Evolutionary conservation across 1,139 yeast genomes (phyloP).

Genomic region (Candida anutae): DNA sequence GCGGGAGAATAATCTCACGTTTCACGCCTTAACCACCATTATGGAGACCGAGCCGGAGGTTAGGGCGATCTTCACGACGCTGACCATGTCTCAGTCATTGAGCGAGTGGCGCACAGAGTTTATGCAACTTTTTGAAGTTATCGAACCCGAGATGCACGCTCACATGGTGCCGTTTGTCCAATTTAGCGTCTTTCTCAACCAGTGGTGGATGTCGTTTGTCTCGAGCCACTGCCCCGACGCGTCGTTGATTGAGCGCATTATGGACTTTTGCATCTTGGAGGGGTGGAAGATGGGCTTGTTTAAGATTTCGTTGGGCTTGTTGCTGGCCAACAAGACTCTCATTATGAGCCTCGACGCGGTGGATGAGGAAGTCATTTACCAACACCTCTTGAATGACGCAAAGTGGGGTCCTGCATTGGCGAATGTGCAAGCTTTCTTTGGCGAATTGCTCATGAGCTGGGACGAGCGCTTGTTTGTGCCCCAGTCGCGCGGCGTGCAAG

Average conservation of each 20-base stretch:
- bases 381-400: conserved; percentile 50
- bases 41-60: conserved; percentile 57
- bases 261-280: conserved; percentile 53
- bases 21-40: conserved; percentile 48
- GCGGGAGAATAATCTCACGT: conserved; percentile 39
- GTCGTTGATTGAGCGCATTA: conserved; percentile 40
- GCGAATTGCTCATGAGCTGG: conserved; percentile 30
- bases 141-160: conserved; percentile 34
- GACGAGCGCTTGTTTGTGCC: conserved; percentile 23
- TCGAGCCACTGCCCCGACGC: conserved; percentile 56
- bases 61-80: conserved; percentile 47
- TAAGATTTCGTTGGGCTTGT: conserved; percentile 51
- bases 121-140: conserved; percentile 29
- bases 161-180: conserved; percentile 42
- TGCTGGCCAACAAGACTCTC: conserved; percentile 45
- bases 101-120: conserved; percentile 50
- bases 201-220: conserved; percentile 63
- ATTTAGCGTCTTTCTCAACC: conserved; percentile 40
- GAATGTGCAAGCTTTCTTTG: conserved; percentile 39
- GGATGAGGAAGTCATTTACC: conserved; percentile 57
- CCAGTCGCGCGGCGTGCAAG: neutral
- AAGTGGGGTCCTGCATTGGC: conserved; percentile 46
- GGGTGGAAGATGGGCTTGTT: conserved; percentile 61
- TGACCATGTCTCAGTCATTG: conserved; percentile 51
- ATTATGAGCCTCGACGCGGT: conserved; percentile 39